phyloP scores from a whole-genome alignment of 2,329 filamentous ascomycete genomes.

The Pseudocercospora eumusae region DNA sequence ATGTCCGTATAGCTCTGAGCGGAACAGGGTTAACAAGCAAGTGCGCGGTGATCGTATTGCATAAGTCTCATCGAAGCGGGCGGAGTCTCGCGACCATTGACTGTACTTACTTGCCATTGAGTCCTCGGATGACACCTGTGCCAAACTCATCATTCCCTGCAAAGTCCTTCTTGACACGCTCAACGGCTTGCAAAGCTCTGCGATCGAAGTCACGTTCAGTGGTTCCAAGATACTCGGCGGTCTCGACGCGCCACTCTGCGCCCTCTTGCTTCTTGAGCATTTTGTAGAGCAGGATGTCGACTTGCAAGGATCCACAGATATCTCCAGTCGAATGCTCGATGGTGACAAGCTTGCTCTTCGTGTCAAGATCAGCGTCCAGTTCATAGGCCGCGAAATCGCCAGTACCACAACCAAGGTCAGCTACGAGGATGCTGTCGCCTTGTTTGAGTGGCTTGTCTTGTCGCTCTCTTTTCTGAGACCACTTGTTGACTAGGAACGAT shows the following conservation, averaged over 20 bases:
- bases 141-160: not conserved
- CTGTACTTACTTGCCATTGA: not conserved
- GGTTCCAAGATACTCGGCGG: not conserved
- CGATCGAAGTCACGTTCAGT: not conserved
- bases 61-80: not conserved
- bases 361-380: not conserved
- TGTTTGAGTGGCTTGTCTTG: not conserved
- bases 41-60: not conserved
- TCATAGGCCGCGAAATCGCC: not conserved
- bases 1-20: not conserved
- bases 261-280: not conserved
- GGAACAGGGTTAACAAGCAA: not conserved
- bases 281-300: not conserved
- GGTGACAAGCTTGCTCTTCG: not conserved
- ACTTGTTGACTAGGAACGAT: not conserved
- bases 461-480: not conserved
- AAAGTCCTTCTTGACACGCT: not conserved
- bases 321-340: not conserved
- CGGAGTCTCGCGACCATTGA: not conserved
- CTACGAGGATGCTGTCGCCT: not conserved
- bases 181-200: not conserved
- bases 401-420: not conserved
- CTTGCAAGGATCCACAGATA: not conserved
- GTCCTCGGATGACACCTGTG: not conserved
- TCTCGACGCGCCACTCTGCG: not conserved